Evolutionary conservation across 805 yeast species (phyloP).

Genomic region (Nakazawaea anatomiae): DNA sequence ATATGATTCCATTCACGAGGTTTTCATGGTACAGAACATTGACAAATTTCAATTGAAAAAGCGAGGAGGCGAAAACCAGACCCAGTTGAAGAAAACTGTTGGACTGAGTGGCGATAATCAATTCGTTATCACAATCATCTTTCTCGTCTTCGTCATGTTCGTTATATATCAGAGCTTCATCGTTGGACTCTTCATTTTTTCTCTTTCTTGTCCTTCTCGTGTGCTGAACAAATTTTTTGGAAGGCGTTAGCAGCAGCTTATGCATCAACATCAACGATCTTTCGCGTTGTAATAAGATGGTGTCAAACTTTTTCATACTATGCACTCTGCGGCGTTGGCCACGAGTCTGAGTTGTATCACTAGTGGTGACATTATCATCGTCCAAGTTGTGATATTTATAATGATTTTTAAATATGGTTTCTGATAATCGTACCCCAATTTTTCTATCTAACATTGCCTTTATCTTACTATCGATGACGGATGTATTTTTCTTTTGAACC

Average conservation of each 20-base stretch:
- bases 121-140: not conserved
- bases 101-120: not conserved
- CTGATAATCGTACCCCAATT: not conserved
- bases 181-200: not conserved
- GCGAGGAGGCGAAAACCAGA: not conserved
- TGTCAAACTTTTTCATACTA: slow-evolving; percentile 1
- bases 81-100: slow-evolving; percentile 8
- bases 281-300: not conserved
- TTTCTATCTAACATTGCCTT: not conserved
- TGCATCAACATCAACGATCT: not conserved
- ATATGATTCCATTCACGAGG: slow-evolving; percentile 2
- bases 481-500: not conserved
- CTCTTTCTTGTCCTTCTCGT: not conserved
- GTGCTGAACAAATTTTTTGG: not conserved
- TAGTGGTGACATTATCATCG: not conserved
- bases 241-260: not conserved
- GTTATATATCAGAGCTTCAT: not conserved
- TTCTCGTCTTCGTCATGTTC: not conserved
- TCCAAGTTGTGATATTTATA: not conserved
- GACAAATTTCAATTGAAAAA: not conserved
- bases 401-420: slow-evolving; percentile 7
- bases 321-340: not conserved
- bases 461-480: not conserved
- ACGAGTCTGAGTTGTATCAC: not conserved
- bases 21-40: slow-evolving; percentile 4